Conservation (phyloP, 1,284 basidiomycete genomes). For the Phaffia rhodozyma region DNA sequence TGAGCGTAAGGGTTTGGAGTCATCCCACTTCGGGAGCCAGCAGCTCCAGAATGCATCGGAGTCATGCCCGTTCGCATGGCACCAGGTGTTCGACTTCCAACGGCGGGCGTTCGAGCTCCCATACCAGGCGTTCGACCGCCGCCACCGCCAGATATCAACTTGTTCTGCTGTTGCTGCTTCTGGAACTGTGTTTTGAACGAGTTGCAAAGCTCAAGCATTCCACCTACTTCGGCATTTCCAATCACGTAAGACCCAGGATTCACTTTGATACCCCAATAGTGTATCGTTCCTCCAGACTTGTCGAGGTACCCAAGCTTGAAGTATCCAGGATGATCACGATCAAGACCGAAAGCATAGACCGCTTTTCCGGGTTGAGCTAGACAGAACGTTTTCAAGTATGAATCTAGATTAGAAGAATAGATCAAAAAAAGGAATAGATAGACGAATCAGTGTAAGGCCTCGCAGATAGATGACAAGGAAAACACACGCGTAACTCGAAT, state of each 20-base stretch:
- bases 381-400: constrained; percentile 79
- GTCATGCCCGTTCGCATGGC: not conserved
- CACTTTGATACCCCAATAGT: constrained; percentile 84
- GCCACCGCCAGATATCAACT: constrained; percentile 45
- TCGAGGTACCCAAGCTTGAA: constrained; percentile 90
- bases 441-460: constrained; percentile 4
- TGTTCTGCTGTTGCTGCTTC: constrained; percentile 19
- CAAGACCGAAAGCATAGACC: constrained; percentile 91
- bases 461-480: not conserved
- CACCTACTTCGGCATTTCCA: constrained; percentile 73
- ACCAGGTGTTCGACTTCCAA: not conserved
- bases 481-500: not conserved
- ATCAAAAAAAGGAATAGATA: not conserved
- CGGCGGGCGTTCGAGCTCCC: constrained; percentile 38
- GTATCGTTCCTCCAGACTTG: constrained; percentile 51
- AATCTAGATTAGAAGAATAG: constrained; percentile 42
- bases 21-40: not conserved
- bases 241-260: constrained; percentile 81
- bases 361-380: constrained; percentile 88
- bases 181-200: constrained; percentile 80
- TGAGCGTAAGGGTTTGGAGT: not conserved
- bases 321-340: constrained; percentile 79
- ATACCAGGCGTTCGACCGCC: constrained; percentile 65
- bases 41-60: not conserved
- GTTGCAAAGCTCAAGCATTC: constrained; percentile 82